phyloP scores from a whole-genome alignment of 78 protist species.

The Cavenderia fasciculata region DNA sequence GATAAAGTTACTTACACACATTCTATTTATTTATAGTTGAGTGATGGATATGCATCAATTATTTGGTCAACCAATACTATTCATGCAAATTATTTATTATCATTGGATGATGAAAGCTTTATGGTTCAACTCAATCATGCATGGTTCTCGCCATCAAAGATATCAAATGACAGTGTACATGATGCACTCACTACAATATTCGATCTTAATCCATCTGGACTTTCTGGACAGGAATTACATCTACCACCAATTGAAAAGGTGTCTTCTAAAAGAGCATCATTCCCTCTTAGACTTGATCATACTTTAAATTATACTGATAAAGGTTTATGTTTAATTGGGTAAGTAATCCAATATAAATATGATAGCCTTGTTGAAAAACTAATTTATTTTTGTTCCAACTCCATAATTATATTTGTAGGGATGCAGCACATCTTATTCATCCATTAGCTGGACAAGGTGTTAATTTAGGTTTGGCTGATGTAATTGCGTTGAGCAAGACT shows the following conservation, averaged over 20 bases:
- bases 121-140: slow-evolving; percentile 19
- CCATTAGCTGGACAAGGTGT: slow-evolving; percentile 94
- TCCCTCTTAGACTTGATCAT: slow-evolving; percentile 73
- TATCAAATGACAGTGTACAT: not conserved
- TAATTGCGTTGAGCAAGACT: not conserved
- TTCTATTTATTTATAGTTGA: not conserved
- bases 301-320: slow-evolving; percentile 23
- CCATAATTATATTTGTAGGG: not conserved
- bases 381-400: not conserved
- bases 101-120: slow-evolving; percentile 42
- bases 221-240: slow-evolving; percentile 42
- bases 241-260: slow-evolving; percentile 46
- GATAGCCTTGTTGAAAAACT: not conserved
- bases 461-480: slow-evolving; percentile 88
- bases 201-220: slow-evolving; percentile 22
- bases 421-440: slow-evolving; percentile 91
- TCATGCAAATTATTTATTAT: slow-evolving; percentile 63
- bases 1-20: too few relatives aligned
- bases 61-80: slow-evolving; percentile 70
- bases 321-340: slow-evolving; percentile 75
- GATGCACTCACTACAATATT: not conserved
- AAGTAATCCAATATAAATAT: too few relatives aligned
- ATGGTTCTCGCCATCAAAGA: slow-evolving; percentile 10
- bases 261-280: slow-evolving; percentile 59
- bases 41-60: slow-evolving; percentile 56